Conservation (phyloP, 163 green algal species). For the Volvox carteri region DNA sequence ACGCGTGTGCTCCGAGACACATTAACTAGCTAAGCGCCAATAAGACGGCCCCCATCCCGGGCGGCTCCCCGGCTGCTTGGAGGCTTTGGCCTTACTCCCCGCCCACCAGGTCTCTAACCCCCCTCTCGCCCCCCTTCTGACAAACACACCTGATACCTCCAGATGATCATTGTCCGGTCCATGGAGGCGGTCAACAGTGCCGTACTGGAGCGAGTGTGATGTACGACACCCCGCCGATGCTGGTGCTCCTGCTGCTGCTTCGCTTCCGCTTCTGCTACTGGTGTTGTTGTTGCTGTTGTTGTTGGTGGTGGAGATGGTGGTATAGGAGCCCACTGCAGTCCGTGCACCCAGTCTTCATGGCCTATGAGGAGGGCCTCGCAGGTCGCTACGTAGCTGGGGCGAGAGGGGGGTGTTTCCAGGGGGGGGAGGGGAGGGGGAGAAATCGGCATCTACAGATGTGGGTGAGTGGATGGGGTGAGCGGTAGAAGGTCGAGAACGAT, state of each 20-base stretch:
- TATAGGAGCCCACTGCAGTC: constrained; percentile 84
- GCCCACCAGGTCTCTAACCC: background rate
- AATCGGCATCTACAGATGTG: background rate
- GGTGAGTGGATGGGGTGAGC: too few relatives aligned
- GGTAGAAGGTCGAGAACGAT: too few relatives aligned
- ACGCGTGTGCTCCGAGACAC: too few relatives aligned
- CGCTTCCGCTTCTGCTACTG: background rate
- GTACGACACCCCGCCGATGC: too few relatives aligned
- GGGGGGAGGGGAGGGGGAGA: background rate
- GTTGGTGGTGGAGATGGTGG: constrained; percentile 35
- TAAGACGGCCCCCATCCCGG: too few relatives aligned
- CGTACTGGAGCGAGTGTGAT: background rate
- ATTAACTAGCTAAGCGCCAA: too few relatives aligned
- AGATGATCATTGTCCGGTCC: constrained; percentile 97
- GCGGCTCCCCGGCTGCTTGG: too few relatives aligned
- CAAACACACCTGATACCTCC: constrained; percentile 78
- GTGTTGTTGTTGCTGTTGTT: constrained; percentile 37
- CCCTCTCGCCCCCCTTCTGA: background rate
- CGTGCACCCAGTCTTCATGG: constrained; percentile 97
- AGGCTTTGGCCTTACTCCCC: too few relatives aligned
- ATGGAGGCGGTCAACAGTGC: constrained; percentile 93
- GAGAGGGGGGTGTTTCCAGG: background rate
- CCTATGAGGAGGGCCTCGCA: constrained; percentile 91
- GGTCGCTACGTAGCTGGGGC: constrained; percentile 42
- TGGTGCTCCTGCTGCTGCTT: background rate